Evolutionary conservation across 257 asterid species (phyloP), one percentile per base, ranked within the genome.

Genomic region (Petunia secreta): DNA sequence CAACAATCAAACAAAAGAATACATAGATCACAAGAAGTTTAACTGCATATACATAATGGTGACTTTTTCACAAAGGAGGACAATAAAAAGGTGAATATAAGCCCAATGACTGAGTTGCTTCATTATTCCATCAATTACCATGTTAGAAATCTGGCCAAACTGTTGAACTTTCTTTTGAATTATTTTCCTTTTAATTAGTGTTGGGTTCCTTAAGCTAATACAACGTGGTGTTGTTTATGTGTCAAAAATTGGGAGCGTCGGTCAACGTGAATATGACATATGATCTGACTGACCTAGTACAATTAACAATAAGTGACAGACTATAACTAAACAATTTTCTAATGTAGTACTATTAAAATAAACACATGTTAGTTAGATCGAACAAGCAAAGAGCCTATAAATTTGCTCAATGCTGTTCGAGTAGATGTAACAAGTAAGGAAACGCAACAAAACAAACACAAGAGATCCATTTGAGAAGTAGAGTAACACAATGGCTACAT

Each of bases 401-500:
- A 63, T 63, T 16, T 0, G 13, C 64, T 7, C 37, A 25, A 16
- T 57, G 36, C 63, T 57, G 63, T 6, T 15, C 34, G 16, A 14
- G 16, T 25, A 25, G 25, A 25, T 25, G 25, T 25, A 25, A 25
- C 25, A 25, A 57, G 34, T 55, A 55, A n/a, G 5, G 36, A 57
- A 59, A 59, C 39, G 25, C 4, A 40, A 25, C 36, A 14, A 64
- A 7, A 9, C 8, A 55, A 14, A 60, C 11, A 77, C 2, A 41
- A 44, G 71, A 16, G 46, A 79, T n/a, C 58, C 59, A 53, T 39
- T 39, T 15, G 76, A 39, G 13, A 58, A 16, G 48, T 8, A 75
- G 38, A 10, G 10, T n/a, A 41, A 15, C 6, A 50, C 60, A 25
- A 91, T 89, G 93, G 82, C 60, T 55, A 68, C 63, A 1, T 3